These are phyloP conservation scores for Firmiana major DNA, from an alignment of 345 rosid genomes.

Conservation along the genomic window DNA sequence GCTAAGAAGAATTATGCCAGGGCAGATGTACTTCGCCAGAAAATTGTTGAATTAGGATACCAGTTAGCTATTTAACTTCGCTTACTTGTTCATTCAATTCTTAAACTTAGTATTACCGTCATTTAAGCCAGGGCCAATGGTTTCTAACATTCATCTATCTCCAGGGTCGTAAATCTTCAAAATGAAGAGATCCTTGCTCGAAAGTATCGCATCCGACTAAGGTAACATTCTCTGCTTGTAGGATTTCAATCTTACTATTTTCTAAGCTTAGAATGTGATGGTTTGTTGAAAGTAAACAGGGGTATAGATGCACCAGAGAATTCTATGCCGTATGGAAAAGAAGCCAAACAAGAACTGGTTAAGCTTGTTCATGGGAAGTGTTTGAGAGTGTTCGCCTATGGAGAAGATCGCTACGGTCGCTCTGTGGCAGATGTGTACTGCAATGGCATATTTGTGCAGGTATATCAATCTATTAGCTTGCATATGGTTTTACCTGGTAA, in stretches of 20 bases:
- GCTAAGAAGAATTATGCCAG: constrained; percentile 45
- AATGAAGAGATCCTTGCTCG: constrained; percentile 65
- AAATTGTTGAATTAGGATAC: constrained; percentile 63
- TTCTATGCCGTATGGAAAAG: constrained; percentile 67
- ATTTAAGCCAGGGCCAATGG: background rate
- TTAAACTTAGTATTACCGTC: no score
- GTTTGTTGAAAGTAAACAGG: constrained; percentile 33
- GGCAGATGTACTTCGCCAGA: constrained; percentile 63
- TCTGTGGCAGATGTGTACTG: constrained; percentile 70
- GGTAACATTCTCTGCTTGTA: constrained; percentile 24
- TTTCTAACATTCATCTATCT: background rate
- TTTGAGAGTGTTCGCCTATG: constrained; percentile 58
- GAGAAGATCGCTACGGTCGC: constrained; percentile 65
- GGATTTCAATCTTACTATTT: background rate
- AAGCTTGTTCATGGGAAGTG: constrained; percentile 64
- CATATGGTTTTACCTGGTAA: background rate
- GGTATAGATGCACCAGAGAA: constrained; percentile 93
- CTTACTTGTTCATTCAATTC: background rate
- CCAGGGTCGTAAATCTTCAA: constrained; percentile 41
- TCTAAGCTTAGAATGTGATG: constrained; percentile 3
- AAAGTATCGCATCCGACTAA: constrained; percentile 69
- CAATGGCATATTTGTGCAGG: constrained; percentile 66
- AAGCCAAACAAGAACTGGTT: constrained; percentile 59
- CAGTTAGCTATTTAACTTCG: constrained; percentile 33
- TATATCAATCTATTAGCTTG: background rate